These are phyloP conservation scores for Spirogloea muscicola DNA, from an alignment of 139 green algal species.

Conservation along the genomic window DNA sequence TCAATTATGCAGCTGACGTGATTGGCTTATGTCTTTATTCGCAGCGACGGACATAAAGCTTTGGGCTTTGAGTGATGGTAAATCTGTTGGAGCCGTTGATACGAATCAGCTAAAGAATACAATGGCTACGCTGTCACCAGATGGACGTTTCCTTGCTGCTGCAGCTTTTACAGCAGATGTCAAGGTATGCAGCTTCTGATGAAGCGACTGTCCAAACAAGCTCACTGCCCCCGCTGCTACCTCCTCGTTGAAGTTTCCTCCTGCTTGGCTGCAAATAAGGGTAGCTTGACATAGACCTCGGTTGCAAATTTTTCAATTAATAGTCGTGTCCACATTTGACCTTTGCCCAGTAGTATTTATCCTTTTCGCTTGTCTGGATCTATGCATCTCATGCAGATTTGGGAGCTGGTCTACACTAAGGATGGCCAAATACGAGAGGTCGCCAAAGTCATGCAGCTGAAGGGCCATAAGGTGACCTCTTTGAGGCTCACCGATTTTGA, in stretches of 20 bases:
- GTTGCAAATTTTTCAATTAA: background rate
- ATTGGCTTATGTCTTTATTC: too few species aligned
- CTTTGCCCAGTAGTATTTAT: too few species aligned
- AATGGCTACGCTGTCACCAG: conserved; percentile 38
- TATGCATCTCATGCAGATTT: conserved; percentile 28
- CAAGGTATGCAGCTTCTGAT: conserved; percentile 31
- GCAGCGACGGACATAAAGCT: conserved; percentile 38
- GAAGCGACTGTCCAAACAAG: too few species aligned
- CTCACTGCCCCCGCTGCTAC: too few species aligned
- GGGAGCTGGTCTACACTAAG: conserved; percentile 33
- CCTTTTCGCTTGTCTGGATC: too few species aligned
- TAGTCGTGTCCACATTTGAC: background rate
- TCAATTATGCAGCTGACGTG: too few species aligned
- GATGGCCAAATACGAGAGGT: conserved; percentile 14
- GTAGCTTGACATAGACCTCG: background rate
- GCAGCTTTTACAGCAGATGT: conserved; percentile 48
- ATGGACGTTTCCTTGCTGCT: conserved; percentile 36
- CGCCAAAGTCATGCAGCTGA: conserved; percentile 41
- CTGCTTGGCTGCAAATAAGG: too few species aligned
- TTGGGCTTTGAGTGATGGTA: conserved; percentile 21
- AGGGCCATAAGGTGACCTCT: conserved; percentile 47
- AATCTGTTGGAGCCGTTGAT: conserved; percentile 32
- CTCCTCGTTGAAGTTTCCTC: too few species aligned
- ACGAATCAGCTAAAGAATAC: conserved; percentile 47
- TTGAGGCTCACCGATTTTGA: too few species aligned